phyloP scores from a whole-genome alignment of 148 eudicot genomes.

The Silene uniflora region DNA sequence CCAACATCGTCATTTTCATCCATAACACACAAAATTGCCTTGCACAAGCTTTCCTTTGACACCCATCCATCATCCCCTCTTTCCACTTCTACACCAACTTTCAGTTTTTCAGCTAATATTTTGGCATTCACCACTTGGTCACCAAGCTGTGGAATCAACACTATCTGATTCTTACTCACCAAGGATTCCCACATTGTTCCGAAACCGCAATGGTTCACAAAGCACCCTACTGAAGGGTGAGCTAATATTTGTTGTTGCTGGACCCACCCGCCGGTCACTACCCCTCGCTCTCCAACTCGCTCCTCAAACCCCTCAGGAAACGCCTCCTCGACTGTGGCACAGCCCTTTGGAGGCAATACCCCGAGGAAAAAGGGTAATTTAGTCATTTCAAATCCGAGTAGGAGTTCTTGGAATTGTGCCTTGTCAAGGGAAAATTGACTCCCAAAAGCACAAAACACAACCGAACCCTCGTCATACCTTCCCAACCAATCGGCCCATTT shows the following conservation, averaged over 20 bases:
- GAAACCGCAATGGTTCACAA: constrained; percentile 55
- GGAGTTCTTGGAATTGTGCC: constrained; percentile 50
- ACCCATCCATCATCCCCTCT: constrained; percentile 51
- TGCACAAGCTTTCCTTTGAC: constrained; percentile 44
- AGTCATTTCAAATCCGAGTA: constrained; percentile 47
- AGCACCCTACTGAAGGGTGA: constrained; percentile 59
- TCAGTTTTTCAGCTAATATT: constrained; percentile 41
- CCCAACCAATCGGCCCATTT: no score
- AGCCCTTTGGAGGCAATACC: constrained; percentile 43
- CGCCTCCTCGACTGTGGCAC: constrained; percentile 41
- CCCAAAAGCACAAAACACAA: constrained; percentile 57
- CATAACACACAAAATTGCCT: constrained; percentile 39
- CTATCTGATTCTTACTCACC: constrained; percentile 40
- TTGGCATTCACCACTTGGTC: constrained; percentile 55
- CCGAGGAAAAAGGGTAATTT: constrained; percentile 48
- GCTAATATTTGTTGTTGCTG: constrained; percentile 37
- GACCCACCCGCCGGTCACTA: constrained; percentile 50
- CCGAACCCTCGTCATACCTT: constrained; percentile 16
- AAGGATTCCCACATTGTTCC: constrained; percentile 67
- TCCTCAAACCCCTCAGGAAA: constrained; percentile 54
- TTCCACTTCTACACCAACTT: constrained; percentile 58
- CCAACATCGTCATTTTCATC: constrained; percentile 32
- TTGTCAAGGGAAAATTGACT: constrained; percentile 47
- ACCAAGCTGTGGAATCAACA: constrained; percentile 41
- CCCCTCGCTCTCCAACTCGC: constrained; percentile 36